Evolutionary conservation across 768 basidiomycete species (phyloP).

Genomic region (Boletus fagicola): DNA sequence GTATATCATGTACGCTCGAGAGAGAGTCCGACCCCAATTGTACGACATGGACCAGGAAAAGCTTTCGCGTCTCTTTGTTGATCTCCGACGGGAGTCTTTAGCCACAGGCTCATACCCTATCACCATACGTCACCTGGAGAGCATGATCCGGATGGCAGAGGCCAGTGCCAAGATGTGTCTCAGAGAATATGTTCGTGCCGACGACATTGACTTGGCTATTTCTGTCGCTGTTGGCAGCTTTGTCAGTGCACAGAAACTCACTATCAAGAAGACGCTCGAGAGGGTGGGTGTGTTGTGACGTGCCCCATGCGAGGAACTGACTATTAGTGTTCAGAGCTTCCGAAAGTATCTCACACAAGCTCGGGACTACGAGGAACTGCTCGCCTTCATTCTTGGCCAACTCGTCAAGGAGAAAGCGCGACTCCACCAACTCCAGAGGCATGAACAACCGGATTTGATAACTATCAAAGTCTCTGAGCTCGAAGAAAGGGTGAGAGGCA

Average conservation of each 20-base stretch:
- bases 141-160: conserved; percentile 99
- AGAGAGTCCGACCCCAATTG: conserved; percentile 88
- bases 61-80: conserved; percentile 88
- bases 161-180: conserved; percentile 98
- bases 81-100: conserved; percentile 91
- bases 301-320: conserved; percentile 10
- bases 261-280: conserved; percentile 96
- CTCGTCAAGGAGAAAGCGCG: conserved; percentile 91
- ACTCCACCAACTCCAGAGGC: conserved; percentile 72
- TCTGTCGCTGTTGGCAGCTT: conserved; percentile 94
- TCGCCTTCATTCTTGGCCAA: conserved; percentile 91
- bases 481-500: conserved; percentile 71
- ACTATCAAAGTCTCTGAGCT: conserved; percentile 77
- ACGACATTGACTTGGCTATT: conserved; percentile 97
- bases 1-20: conserved; percentile 98
- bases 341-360: conserved; percentile 96
- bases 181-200: conserved; percentile 90
- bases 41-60: conserved; percentile 97
- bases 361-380: conserved; percentile 92
- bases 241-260: conserved; percentile 95
- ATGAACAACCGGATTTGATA: conserved; percentile 75
- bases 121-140: conserved; percentile 95
- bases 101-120: conserved; percentile 99
- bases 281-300: conserved; percentile 47
- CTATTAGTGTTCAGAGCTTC: conserved; percentile 63